phyloP scores from a whole-genome alignment of 1,284 basidiomycete species.

The Cryptococcus maquisensis region DNA sequence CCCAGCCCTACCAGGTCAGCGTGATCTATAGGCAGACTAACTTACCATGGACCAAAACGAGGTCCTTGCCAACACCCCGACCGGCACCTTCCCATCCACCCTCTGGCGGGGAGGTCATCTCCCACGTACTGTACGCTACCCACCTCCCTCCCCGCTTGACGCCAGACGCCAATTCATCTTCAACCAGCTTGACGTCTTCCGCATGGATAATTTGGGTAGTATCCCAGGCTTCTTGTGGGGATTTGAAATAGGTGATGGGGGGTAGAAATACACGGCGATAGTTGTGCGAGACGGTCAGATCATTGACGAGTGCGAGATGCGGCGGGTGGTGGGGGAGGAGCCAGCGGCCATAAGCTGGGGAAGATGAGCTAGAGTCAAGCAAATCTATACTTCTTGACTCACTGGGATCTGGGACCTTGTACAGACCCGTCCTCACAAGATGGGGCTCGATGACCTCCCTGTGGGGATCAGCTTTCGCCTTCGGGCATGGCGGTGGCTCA shows the following conservation, averaged over 20 bases:
- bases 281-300: conserved; percentile 30
- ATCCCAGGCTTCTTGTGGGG: conserved; percentile 34
- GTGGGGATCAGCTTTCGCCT: background rate
- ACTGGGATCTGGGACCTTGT: conserved; percentile 44
- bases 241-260: conserved; percentile 24
- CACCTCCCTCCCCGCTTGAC: conserved; percentile 39
- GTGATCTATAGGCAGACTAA: background rate
- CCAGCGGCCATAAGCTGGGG: conserved; percentile 45
- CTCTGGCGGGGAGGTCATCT: conserved; percentile 35
- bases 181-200: conserved; percentile 40
- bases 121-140: conserved; percentile 48
- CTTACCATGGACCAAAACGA: conserved; percentile 48
- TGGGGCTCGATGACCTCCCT: conserved; percentile 47
- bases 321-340: conserved; percentile 38
- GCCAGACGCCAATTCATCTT: conserved; percentile 36
- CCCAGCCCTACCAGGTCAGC: conserved; percentile 34
- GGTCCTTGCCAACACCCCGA: conserved; percentile 37
- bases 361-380: background rate
- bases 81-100: conserved; percentile 42
- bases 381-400: conserved; percentile 6
- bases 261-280: conserved; percentile 45
- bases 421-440: conserved; percentile 29
- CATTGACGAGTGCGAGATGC: conserved; percentile 31
- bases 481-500: background rate
- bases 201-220: conserved; percentile 40